Conservation (phyloP, 768 basidiomycete genomes). For the Kwoniella shandongensis region DNA sequence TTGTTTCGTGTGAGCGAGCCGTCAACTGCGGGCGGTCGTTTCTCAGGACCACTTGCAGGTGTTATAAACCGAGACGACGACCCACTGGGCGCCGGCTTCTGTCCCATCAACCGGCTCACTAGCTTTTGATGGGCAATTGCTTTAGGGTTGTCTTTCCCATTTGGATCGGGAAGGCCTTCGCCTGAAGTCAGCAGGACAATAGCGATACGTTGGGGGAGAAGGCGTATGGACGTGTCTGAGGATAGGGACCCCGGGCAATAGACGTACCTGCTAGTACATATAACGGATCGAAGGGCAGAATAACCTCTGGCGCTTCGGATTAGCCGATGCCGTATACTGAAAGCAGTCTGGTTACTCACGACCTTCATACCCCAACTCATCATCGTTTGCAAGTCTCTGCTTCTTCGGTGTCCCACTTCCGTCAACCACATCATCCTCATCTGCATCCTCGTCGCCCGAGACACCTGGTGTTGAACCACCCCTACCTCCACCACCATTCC, state of each 20-base stretch:
- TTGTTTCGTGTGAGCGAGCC: too few relatives aligned
- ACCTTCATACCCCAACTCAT: slow-evolving; percentile 28
- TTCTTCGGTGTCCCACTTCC: background rate
- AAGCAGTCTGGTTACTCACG: slow-evolving; percentile 36
- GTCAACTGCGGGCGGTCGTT: too few relatives aligned
- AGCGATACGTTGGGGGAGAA: too few relatives aligned
- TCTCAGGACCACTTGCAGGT: too few relatives aligned
- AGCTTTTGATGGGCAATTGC: slow-evolving; percentile 11
- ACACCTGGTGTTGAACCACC: slow-evolving; percentile 1
- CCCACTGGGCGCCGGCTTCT: background rate
- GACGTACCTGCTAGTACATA: slow-evolving; percentile 28
- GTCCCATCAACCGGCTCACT: slow-evolving; percentile 4
- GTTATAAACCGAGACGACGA: too few relatives aligned
- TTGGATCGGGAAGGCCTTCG: slow-evolving; percentile 15
- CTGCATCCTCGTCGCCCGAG: background rate
- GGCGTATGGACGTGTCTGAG: too few relatives aligned
- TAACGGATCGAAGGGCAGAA: slow-evolving; percentile 34
- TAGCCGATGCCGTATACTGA: too few relatives aligned
- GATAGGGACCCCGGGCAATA: too few relatives aligned
- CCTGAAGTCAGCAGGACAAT: background rate
- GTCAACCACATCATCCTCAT: slow-evolving; percentile 14
- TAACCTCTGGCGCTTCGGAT: too few relatives aligned
- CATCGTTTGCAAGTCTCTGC: slow-evolving; percentile 2
- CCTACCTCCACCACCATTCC: background rate
- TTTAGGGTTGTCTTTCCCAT: background rate